Conservation (phyloP, 345 rosid genomes). For the Salix exigua region DNA sequence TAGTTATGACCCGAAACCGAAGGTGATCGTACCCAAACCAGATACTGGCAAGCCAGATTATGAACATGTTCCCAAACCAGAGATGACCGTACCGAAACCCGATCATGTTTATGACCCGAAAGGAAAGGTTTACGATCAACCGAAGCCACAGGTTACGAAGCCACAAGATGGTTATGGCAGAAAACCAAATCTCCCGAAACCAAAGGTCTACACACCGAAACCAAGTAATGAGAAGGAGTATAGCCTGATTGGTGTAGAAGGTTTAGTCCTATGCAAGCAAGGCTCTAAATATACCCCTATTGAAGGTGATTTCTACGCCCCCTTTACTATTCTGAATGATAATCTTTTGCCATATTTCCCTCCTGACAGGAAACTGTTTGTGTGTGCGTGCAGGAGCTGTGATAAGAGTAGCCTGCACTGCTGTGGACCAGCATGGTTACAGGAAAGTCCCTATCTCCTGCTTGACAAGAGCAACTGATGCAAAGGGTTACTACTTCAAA, state of each 20-base stretch:
- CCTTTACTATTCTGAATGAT: not conserved
- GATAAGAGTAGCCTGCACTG: slow-evolving; percentile 10
- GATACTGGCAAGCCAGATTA: not conserved
- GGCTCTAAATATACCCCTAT: slow-evolving; percentile 8
- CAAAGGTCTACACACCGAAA: not conserved
- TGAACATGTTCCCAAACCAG: not conserved
- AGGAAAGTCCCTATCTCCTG: slow-evolving; percentile 4
- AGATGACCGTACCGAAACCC: not conserved
- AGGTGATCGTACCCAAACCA: not conserved
- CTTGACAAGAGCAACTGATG: slow-evolving; percentile 13
- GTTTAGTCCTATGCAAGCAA: not conserved
- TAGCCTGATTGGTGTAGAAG: not conserved
- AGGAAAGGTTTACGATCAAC: not conserved
- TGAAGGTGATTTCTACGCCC: slow-evolving; percentile 4
- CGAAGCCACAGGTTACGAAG: not conserved
- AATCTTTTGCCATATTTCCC: too few species aligned
- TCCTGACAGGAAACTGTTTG: not conserved
- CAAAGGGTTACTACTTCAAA: slow-evolving; percentile 21
- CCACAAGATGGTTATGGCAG: not conserved
- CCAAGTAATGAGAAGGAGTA: not conserved
- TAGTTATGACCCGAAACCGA: not conserved
- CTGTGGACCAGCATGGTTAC: slow-evolving; percentile 12
- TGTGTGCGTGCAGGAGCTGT: slow-evolving; percentile 17
- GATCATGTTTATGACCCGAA: not conserved
- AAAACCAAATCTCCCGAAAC: not conserved